A percentile compares a stretch with the other conserved stretches of the same genome.
Conservation (phyloP, 192 early-diverging fungal species). For the Entomortierella parvispora region DNA sequence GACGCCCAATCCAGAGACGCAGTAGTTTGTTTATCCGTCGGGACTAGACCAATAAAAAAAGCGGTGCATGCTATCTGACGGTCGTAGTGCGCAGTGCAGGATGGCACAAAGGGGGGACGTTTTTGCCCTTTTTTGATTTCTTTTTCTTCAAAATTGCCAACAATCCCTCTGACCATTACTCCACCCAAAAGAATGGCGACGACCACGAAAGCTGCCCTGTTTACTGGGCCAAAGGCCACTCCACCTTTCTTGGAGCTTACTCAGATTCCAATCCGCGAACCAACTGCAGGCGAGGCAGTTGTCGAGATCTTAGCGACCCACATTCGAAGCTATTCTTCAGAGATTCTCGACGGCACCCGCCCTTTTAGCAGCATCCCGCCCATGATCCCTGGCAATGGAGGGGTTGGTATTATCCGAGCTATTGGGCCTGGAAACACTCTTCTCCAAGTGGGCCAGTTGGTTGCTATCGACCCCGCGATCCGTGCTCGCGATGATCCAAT, state of each 20-base stretch:
- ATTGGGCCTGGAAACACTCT: slow-evolving; percentile 22
- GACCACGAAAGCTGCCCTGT: slow-evolving; percentile 22
- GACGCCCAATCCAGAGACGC: neutral
- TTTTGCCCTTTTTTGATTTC: no score
- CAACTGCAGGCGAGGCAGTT: slow-evolving; percentile 32
- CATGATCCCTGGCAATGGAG: slow-evolving; percentile 40
- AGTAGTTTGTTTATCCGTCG: no score
- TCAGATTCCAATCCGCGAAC: slow-evolving; percentile 16
- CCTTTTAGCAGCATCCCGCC: slow-evolving; percentile 25
- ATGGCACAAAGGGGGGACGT: no score
- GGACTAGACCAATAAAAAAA: no score
- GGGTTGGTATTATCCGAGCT: slow-evolving; percentile 29
- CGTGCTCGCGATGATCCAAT: slow-evolving; percentile 45
- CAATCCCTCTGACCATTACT: no score
- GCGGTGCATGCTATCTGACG: no score
- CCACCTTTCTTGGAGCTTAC: slow-evolving; percentile 6
- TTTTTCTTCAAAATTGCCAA: no score
- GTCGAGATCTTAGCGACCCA: slow-evolving; percentile 47
- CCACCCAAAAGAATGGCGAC: no score
- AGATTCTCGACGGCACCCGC: slow-evolving; percentile 23
- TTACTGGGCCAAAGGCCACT: slow-evolving; percentile 11
- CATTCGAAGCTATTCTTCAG: slow-evolving; percentile 22
- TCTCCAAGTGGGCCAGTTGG: slow-evolving; percentile 40
- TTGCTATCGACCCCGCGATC: slow-evolving; percentile 45
- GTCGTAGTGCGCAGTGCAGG: no score